phyloP scores from a whole-genome alignment of 2,329 filamentous ascomycete species.

The Penicillium sp. region DNA sequence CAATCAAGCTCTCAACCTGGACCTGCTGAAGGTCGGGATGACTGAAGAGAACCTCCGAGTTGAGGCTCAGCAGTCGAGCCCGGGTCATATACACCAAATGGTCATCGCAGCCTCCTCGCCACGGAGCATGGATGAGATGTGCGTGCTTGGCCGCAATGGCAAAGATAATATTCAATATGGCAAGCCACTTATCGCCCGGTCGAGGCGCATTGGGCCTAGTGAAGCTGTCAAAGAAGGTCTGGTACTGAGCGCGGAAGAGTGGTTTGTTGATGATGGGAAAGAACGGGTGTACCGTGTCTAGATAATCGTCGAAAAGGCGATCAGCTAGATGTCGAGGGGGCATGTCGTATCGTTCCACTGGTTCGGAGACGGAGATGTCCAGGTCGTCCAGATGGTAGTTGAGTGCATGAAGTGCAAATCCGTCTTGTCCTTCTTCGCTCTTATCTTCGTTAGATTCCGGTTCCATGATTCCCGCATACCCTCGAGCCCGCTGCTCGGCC shows the following conservation, averaged over 20 bases:
- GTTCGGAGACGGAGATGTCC: slow-evolving; percentile 45
- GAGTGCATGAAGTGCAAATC: slow-evolving; percentile 37
- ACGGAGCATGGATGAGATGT: slow-evolving; percentile 36
- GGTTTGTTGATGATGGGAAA: slow-evolving; percentile 46
- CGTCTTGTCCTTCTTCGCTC: slow-evolving; percentile 32
- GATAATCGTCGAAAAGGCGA: slow-evolving; percentile 42
- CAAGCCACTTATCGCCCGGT: slow-evolving; percentile 43
- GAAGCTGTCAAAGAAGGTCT: slow-evolving; percentile 32
- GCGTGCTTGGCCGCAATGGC: slow-evolving; percentile 44
- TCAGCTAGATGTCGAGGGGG: slow-evolving; percentile 43
- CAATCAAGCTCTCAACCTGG: slow-evolving; percentile 42
- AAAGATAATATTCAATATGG: slow-evolving; percentile 48
- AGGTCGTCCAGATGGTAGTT: slow-evolving; percentile 51
- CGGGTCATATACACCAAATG: slow-evolving; percentile 42
- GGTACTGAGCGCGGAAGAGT: slow-evolving; percentile 43
- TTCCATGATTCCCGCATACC: slow-evolving; percentile 34
- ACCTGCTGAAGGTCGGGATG: slow-evolving; percentile 46
- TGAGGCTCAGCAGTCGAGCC: slow-evolving; percentile 41
- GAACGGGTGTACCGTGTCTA: slow-evolving; percentile 41
- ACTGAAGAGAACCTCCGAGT: slow-evolving; percentile 35
- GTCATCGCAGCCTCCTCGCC: slow-evolving; percentile 37
- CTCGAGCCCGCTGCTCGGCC: slow-evolving; percentile 39
- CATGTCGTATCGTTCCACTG: slow-evolving; percentile 48
- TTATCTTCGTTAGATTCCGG: slow-evolving; percentile 25
- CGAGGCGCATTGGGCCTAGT: slow-evolving; percentile 22